These are phyloP conservation scores for Neostapfia colusana DNA, from an alignment of 176 grass and related monocot genomes.

Conservation along the genomic window DNA sequence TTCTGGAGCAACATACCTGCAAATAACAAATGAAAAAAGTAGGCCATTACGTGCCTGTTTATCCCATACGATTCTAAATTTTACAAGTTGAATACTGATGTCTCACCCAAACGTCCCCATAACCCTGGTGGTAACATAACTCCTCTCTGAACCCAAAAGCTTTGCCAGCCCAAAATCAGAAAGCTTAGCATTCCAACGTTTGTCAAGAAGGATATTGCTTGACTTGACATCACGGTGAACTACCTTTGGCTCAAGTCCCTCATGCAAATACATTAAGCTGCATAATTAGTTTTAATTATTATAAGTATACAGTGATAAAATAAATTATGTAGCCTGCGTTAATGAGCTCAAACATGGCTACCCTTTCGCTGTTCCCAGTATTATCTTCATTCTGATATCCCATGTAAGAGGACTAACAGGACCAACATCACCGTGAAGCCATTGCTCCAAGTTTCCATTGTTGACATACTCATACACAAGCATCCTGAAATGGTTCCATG, in stretches of 20 bases:
- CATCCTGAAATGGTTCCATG: slow-evolving; percentile 59
- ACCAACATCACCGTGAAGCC: too few species aligned
- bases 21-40: slow-evolving; percentile 32
- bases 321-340: not conserved
- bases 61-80: not conserved
- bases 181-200: slow-evolving; percentile 89
- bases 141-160: slow-evolving; percentile 85
- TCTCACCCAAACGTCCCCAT: slow-evolving; percentile 98
- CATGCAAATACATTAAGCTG: slow-evolving; percentile 96
- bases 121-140: slow-evolving; percentile 91
- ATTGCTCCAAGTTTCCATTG: too few species aligned
- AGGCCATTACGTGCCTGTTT: slow-evolving; percentile 9
- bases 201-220: slow-evolving; percentile 95
- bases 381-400: too few species aligned
- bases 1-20: too few species aligned
- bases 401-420: too few species aligned
- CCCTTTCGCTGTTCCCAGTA: slow-evolving; percentile 95
- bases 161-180: slow-evolving; percentile 98
- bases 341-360: slow-evolving; percentile 19
- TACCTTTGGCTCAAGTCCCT: slow-evolving; percentile 96
- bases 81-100: slow-evolving; percentile 20
- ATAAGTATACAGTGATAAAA: slow-evolving; percentile 28
- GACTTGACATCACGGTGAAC: slow-evolving; percentile 98
- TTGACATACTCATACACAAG: too few species aligned
- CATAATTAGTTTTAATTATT: slow-evolving; percentile 26